A percentile compares a stretch with the other conserved stretches of the same genome.
phyloP scores from a whole-genome alignment of 2,329 filamentous ascomycete genomes.

The Scedosporium aurantiacum region DNA sequence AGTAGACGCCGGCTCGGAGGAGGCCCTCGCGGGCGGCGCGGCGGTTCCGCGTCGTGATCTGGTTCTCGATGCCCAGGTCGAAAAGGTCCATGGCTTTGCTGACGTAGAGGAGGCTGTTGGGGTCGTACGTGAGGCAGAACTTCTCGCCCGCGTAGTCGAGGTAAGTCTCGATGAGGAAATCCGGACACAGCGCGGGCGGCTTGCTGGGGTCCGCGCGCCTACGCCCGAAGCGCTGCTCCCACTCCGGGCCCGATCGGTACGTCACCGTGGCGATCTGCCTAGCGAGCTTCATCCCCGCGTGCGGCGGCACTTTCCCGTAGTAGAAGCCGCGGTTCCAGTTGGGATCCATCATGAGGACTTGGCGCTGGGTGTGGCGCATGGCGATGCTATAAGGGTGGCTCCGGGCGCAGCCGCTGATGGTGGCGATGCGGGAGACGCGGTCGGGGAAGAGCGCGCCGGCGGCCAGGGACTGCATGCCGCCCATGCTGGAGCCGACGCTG shows the following conservation, averaged over 20 bases:
- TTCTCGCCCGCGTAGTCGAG: constrained; percentile 97
- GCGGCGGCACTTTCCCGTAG: constrained; percentile 77
- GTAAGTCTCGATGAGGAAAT: constrained; percentile 97
- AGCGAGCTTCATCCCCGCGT: constrained; percentile 95
- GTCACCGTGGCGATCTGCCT: constrained; percentile 96
- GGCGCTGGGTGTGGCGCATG: constrained; percentile 94
- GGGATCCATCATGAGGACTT: constrained; percentile 98
- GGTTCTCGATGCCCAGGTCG: constrained; percentile 67
- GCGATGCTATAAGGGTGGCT: constrained; percentile 97
- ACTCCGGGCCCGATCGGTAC: constrained; percentile 91
- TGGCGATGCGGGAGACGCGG: constrained; percentile 71
- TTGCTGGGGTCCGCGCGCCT: constrained; percentile 75
- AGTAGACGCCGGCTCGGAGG: constrained; percentile 35
- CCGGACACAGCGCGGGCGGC: constrained; percentile 86
- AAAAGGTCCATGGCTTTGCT: constrained; percentile 99
- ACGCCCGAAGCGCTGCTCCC: constrained; percentile 89
- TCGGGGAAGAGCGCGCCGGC: constrained; percentile 75
- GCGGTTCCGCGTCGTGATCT: constrained; percentile 49
- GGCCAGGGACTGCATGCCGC: constrained; percentile 92
- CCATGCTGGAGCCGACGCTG: constrained; percentile 94
- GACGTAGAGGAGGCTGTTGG: constrained; percentile 90
- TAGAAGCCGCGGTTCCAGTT: constrained; percentile 96
- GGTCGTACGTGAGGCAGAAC: constrained; percentile 92
- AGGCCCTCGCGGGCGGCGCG: constrained; percentile 49
- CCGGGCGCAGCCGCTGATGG: constrained; percentile 84